Conservation (phyloP, 2,329 filamentous ascomycete genomes). For the Aspergillus sp. region DNA sequence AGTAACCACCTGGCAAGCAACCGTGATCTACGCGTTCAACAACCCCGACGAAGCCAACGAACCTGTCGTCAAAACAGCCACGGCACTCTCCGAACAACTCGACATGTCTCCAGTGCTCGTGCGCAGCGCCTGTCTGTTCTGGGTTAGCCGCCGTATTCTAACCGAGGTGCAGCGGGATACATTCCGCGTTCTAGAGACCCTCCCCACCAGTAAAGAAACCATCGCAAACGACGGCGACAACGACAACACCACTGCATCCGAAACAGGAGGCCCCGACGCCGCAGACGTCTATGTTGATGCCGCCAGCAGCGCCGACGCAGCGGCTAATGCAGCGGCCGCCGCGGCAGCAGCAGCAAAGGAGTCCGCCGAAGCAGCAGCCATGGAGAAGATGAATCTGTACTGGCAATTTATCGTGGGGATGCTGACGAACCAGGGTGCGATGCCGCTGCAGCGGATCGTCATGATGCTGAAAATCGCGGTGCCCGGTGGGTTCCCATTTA, state of each 20-base stretch:
- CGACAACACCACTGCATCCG: background rate
- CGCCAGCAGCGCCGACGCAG: slow-evolving; percentile 12
- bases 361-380: slow-evolving; percentile 57
- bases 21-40: slow-evolving; percentile 82
- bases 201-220: slow-evolving; percentile 38
- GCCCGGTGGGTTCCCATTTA: slow-evolving; percentile 83
- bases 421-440: slow-evolving; percentile 86
- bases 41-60: slow-evolving; percentile 35
- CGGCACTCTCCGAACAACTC: slow-evolving; percentile 50
- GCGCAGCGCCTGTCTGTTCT: slow-evolving; percentile 61
- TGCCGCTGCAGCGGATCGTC: slow-evolving; percentile 76
- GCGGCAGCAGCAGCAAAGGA: slow-evolving; percentile 45
- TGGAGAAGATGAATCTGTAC: slow-evolving; percentile 72
- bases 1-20: slow-evolving; percentile 82
- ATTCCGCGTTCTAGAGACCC: slow-evolving; percentile 58
- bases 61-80: slow-evolving; percentile 39
- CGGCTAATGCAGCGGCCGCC: slow-evolving; percentile 27
- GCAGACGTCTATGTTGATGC: slow-evolving; percentile 19
- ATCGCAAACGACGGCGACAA: background rate
- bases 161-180: slow-evolving; percentile 48
- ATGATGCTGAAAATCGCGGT: slow-evolving; percentile 97
- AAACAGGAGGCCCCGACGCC: slow-evolving; percentile 5
- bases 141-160: slow-evolving; percentile 60
- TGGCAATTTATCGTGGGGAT: slow-evolving; percentile 92
- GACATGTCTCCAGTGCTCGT: slow-evolving; percentile 58